phyloP scores from a whole-genome alignment of 805 yeast genomes.

The Saccharomycopsis sp. region DNA sequence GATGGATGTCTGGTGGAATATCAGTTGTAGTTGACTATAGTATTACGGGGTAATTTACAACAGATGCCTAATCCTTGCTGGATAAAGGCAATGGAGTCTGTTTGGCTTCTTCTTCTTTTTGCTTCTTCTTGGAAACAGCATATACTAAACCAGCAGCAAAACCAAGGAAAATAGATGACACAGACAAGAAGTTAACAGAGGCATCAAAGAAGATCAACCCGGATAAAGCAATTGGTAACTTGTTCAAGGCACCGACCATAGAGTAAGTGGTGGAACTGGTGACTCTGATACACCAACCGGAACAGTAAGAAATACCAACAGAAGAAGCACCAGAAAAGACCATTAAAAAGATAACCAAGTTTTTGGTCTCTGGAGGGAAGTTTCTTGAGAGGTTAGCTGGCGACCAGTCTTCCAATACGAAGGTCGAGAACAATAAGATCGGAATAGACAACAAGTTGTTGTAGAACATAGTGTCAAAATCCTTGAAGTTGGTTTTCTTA shows the following conservation, averaged over 20 bases:
- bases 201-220: conserved; percentile 95
- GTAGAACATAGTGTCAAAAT: conserved; percentile 97
- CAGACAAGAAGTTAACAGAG: conserved; percentile 86
- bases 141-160: conserved; percentile 94
- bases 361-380: conserved; percentile 70
- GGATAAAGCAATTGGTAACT: conserved; percentile 92
- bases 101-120: conserved; percentile 42
- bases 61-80: conserved; percentile 7
- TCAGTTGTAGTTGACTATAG: no score
- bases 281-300: conserved; percentile 99
- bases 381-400: conserved; percentile 63
- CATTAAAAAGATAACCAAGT: conserved; percentile 73
- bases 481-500: conserved; percentile 92
- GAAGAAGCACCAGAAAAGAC: conserved; percentile 88
- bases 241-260: conserved; percentile 99
- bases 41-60: no score
- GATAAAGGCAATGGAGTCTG: conserved; percentile 15
- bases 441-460: conserved; percentile 93
- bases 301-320: conserved; percentile 96
- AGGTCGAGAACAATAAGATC: conserved; percentile 67
- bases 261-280: conserved; percentile 98
- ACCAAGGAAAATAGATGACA: conserved; percentile 86
- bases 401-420: conserved; percentile 90
- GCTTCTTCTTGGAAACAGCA: conserved; percentile 92
- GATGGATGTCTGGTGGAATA: neutral